Evolutionary conservation across 2,329 filamentous ascomycete genomes (phyloP).

Genomic region (Plectosphaerella sp.): DNA sequence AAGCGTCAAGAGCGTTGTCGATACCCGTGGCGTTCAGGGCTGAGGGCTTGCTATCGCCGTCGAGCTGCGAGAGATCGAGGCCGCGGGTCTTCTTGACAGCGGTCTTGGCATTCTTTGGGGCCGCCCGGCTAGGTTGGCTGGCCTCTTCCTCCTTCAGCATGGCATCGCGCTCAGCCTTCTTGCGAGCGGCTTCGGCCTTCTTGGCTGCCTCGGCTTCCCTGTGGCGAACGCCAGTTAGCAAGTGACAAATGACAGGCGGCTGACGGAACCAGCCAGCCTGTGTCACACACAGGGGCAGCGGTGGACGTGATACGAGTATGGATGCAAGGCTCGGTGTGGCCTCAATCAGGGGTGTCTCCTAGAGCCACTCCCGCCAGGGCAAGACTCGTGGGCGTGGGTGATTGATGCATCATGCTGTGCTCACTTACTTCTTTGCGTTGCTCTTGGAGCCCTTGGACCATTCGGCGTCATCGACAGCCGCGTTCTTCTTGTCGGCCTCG

Average conservation of each 20-base stretch:
- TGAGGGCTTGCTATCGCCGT: slow-evolving; percentile 54
- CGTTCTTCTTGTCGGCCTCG: slow-evolving; percentile 60
- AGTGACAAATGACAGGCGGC: too few relatives aligned
- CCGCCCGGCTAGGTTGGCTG: slow-evolving; percentile 48
- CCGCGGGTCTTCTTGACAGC: slow-evolving; percentile 68
- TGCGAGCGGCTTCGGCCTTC: slow-evolving; percentile 74
- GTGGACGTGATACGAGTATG: too few relatives aligned
- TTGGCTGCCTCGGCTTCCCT: slow-evolving; percentile 84
- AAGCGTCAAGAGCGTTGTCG: slow-evolving; percentile 87
- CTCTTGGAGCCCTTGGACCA: slow-evolving; percentile 87
- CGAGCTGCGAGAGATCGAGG: slow-evolving; percentile 72
- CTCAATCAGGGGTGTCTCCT: background rate
- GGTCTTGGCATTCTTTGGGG: slow-evolving; percentile 63
- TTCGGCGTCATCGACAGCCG: slow-evolving; percentile 64
- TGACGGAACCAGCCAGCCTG: background rate
- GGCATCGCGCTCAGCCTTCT: slow-evolving; percentile 90
- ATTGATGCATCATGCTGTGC: slow-evolving; percentile 17
- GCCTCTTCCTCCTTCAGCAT: slow-evolving; percentile 79
- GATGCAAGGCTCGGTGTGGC: background rate
- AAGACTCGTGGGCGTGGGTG: too few relatives aligned
- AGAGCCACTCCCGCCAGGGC: background rate
- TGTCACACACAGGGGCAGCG: too few relatives aligned
- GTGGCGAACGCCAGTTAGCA: background rate
- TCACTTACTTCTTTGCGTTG: slow-evolving; percentile 83
- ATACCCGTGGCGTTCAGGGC: slow-evolving; percentile 81